phyloP scores from a whole-genome alignment of 768 basidiomycete species.

The Agaricus subrufescens region DNA sequence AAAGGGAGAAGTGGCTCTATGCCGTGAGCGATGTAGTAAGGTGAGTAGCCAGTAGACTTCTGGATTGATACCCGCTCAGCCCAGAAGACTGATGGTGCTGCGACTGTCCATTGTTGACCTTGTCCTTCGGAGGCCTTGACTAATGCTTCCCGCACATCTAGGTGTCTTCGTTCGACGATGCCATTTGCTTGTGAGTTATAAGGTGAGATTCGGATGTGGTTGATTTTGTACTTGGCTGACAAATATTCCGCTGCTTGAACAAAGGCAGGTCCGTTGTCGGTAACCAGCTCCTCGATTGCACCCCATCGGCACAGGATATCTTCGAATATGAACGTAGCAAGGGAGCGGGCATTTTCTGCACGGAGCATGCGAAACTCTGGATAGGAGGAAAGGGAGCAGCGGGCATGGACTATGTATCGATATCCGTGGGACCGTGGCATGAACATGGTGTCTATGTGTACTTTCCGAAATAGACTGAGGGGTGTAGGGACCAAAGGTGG shows the following conservation, averaged over 20 bases:
- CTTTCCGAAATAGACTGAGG: conserved; percentile 19
- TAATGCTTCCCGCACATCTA: conserved; percentile 19
- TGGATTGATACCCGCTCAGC: conserved; percentile 26
- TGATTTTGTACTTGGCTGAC: conserved; percentile 30
- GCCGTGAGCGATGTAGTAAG: conserved; percentile 28
- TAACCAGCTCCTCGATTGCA: conserved; percentile 25
- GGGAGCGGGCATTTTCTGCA: too few species aligned
- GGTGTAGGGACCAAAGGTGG: conserved; percentile 22
- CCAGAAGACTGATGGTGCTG: conserved; percentile 24
- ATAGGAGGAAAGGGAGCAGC: too few species aligned
- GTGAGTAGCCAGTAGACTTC: conserved; percentile 27
- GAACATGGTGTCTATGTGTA: conserved; percentile 26
- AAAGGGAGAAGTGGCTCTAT: conserved; percentile 28
- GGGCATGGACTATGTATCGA: too few species aligned
- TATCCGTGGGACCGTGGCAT: conserved; percentile 16
- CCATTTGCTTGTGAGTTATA: conserved; percentile 43
- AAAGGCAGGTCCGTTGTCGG: conserved; percentile 28
- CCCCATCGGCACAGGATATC: conserved; percentile 33
- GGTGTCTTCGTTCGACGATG: conserved; percentile 27
- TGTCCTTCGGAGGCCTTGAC: conserved; percentile 26
- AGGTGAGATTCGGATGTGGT: conserved; percentile 32
- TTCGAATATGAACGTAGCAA: too few species aligned
- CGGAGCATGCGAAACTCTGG: too few species aligned
- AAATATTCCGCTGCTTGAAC: too few species aligned
- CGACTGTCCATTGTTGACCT: conserved; percentile 23